These are phyloP conservation scores for Leccinellum albellum DNA, from an alignment of 768 basidiomycete species.

Conservation along the genomic window DNA sequence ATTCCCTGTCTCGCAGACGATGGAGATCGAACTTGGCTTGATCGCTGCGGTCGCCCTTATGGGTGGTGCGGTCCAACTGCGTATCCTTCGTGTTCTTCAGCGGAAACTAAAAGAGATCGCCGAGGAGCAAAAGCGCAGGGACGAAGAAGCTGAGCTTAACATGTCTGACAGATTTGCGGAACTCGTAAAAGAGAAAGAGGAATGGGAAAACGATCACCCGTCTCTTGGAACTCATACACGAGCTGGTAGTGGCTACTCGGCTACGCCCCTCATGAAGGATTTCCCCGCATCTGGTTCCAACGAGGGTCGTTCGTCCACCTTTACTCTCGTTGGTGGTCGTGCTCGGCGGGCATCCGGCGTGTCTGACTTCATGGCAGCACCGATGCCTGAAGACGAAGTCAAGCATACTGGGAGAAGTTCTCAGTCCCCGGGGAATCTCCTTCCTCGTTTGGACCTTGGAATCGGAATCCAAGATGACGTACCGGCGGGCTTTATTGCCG, in stretches of 20 bases:
- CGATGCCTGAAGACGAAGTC: conserved; percentile 59
- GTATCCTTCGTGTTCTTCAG: conserved; percentile 76
- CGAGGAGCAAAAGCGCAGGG: conserved; percentile 66
- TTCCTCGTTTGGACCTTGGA: conserved; percentile 75
- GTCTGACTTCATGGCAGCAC: conserved; percentile 69
- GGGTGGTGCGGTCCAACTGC: conserved; percentile 87
- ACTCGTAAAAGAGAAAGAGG: conserved; percentile 64
- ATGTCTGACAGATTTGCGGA: conserved; percentile 67
- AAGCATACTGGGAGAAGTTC: conserved; percentile 45
- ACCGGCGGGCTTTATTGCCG: conserved; percentile 63
- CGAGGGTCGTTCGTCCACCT: conserved; percentile 40
- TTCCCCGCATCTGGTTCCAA: conserved; percentile 48
- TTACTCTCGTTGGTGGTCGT: conserved; percentile 51
- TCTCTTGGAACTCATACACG: conserved; percentile 57
- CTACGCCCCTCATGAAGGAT: conserved; percentile 64
- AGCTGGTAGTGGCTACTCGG: conserved; percentile 60
- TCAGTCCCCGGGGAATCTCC: conserved; percentile 49
- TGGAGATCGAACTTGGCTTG: conserved; percentile 91
- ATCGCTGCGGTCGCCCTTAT: conserved; percentile 79
- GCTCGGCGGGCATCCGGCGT: conserved; percentile 61
- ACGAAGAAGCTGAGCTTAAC: conserved; percentile 71
- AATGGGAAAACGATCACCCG: conserved; percentile 88
- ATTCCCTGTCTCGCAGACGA: conserved; percentile 84
- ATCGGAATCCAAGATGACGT: conserved; percentile 71
- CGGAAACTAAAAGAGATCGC: conserved; percentile 76